These are phyloP conservation scores for Podaxis mareebaensis DNA, from an alignment of 768 basidiomycete species.

Conservation along the genomic window DNA sequence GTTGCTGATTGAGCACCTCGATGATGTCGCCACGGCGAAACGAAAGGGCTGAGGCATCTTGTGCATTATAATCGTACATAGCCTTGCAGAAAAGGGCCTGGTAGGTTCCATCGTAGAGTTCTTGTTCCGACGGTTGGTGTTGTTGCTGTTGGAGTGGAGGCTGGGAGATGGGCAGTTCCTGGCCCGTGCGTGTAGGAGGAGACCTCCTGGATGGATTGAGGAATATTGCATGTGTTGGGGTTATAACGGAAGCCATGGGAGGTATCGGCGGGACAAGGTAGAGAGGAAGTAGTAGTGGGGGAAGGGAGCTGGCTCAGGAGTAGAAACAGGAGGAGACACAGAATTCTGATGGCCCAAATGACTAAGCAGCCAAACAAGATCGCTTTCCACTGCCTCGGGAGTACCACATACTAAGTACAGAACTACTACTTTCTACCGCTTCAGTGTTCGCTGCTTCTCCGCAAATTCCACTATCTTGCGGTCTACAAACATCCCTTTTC, in stretches of 20 bases:
- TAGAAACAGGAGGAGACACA: conserved; percentile 1
- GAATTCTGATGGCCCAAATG: conserved; percentile 10
- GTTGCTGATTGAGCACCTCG: conserved; percentile 87
- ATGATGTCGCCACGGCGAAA: conserved; percentile 89
- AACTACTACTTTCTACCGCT: conserved; percentile 41
- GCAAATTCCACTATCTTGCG: conserved; percentile 93
- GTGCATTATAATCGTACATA: conserved; percentile 87
- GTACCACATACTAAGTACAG: background rate
- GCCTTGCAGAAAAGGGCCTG: conserved; percentile 88
- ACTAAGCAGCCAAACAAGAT: conserved; percentile 15
- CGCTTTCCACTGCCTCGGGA: background rate
- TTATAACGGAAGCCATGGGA: conserved; percentile 5
- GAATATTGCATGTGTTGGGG: conserved; percentile 5
- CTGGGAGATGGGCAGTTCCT: background rate
- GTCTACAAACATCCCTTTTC: conserved; percentile 96
- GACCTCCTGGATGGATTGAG: background rate
- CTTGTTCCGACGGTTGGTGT: conserved; percentile 23
- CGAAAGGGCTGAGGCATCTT: conserved; percentile 85
- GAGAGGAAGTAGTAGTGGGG: background rate
- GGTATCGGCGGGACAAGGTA: background rate
- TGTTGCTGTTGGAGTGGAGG: conserved; percentile 8
- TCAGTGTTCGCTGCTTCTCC: conserved; percentile 94
- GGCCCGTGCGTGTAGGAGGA: background rate
- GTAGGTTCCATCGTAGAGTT: conserved; percentile 47
- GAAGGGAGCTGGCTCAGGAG: conserved; percentile 4